Conservation (phyloP, 2,329 filamentous ascomycete species). For the Neoascochyta sp. region DNA sequence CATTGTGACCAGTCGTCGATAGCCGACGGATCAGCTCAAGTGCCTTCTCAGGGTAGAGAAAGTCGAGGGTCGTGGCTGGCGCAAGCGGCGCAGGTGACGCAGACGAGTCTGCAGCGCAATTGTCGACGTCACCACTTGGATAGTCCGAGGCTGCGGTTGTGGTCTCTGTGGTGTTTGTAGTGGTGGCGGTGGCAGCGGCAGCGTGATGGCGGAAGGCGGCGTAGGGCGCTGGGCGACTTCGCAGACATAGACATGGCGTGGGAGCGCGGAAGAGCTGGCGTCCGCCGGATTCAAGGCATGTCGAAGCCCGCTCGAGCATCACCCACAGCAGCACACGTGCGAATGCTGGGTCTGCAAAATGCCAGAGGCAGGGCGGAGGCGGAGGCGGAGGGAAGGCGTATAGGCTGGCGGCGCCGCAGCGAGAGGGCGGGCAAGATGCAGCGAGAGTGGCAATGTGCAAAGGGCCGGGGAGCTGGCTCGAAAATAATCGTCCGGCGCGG, state of each 20-base stretch:
- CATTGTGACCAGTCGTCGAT: conserved; percentile 19
- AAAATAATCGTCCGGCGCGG: too few relatives aligned
- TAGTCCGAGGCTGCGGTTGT: conserved; percentile 10
- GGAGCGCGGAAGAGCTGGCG: conserved; percentile 48
- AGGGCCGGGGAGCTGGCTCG: too few relatives aligned
- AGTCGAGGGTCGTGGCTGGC: too few relatives aligned
- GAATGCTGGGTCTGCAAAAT: too few relatives aligned
- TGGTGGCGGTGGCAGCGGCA: conserved; percentile 47
- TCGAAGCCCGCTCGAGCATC: conserved; percentile 59
- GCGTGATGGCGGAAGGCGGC: conserved; percentile 56
- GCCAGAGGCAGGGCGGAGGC: too few relatives aligned
- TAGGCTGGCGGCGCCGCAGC: too few relatives aligned
- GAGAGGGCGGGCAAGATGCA: conserved; percentile 1
- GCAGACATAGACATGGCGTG: conserved; percentile 35
- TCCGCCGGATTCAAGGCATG: conserved; percentile 57
- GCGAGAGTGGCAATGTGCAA: too few relatives aligned
- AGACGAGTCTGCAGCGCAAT: conserved; percentile 3
- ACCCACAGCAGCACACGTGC: conserved; percentile 21
- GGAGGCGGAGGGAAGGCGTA: too few relatives aligned
- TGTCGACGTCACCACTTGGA: conserved; percentile 11
- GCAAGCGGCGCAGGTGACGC: conserved; percentile 14
- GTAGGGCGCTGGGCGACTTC: conserved; percentile 50
- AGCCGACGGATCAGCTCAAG: conserved; percentile 38
- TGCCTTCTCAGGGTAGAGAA: conserved; percentile 47
- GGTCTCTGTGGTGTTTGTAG: too few relatives aligned